A percentile compares a stretch with the other conserved stretches of the same genome.
These are phyloP conservation scores for Spathaspora girioi DNA, from an alignment of 805 yeast species.

Conservation along the genomic window DNA sequence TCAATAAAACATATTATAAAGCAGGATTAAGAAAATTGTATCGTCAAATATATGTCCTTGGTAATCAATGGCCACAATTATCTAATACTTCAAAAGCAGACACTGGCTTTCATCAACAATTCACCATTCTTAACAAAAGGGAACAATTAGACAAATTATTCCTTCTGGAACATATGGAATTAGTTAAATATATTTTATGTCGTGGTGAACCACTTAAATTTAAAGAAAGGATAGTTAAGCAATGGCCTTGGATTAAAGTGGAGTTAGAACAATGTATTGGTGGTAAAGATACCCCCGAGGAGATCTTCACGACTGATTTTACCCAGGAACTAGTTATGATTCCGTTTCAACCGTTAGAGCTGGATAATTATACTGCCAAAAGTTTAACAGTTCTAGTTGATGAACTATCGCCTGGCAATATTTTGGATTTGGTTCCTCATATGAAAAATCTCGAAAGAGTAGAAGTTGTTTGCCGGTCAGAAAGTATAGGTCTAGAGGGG, in stretches of 20 bases:
- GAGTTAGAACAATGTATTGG: background rate
- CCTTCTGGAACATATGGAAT: background rate
- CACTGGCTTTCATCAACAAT: background rate
- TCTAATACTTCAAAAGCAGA: background rate
- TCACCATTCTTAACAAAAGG: background rate
- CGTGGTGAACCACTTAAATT: background rate
- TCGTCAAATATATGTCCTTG: background rate
- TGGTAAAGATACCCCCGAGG: background rate
- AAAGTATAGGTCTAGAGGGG: background rate
- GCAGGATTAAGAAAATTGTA: no score
- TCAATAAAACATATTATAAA: no score
- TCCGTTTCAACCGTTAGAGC: background rate
- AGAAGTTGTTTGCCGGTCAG: background rate
- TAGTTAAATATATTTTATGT: background rate
- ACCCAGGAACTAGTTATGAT: background rate
- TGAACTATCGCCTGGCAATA: background rate
- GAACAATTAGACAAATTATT: background rate
- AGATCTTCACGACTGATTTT: background rate
- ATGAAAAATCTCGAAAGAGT: background rate
- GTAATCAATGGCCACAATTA: background rate
- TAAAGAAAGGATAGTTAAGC: background rate
- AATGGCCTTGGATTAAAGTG: background rate
- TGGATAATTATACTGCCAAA: background rate
- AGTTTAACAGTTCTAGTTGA: background rate
- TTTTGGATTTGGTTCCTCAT: background rate